Evolutionary conservation across 2,329 filamentous ascomycete genomes (phyloP), one percentile per base, ranked within the genome.

Genomic region (Colletotrichum sansevieriae): DNA sequence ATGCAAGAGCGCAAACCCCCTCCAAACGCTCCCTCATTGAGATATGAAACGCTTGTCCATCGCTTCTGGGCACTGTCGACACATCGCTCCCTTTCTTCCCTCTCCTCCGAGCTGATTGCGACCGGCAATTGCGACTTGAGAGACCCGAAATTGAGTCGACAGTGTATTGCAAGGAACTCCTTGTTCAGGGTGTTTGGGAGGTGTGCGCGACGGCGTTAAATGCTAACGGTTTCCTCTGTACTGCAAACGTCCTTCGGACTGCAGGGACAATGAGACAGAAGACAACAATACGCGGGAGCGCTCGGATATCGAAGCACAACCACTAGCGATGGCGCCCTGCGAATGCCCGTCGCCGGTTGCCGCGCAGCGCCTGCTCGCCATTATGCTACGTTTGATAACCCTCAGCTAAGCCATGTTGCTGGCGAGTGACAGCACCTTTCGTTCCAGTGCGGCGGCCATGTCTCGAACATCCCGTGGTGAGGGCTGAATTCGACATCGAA

Each of bases 1-100:
- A 20, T n/a, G 46, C 15, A 33, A 59, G 43, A 44, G 15, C 41
- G 13, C 46, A 58, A 39, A 43, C 37, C 18, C 18, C 33, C 59
- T 22, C 18, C 15, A 39, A 13, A 54, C 15, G 13, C 22, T 66
- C 25, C n/a, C 18, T 35, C 10, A 33, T 55, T 20, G 22, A 41
- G 55, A 37, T 39, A 9, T 58, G 46, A 65, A 65, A 65, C 61
- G 15, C 18, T 65, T 54, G 46, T 18, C 54, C 39, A 13, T 65
- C 65, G 20, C 33, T 25, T 65, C 54, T 35, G 29, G 35, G 39
- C 43, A 35, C 20, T 22, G 9, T 58, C 10, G 65, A 59, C 55
- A 59, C 39, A 49, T 55, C 54, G 41, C 35, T 52, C 35, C 35
- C 39, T 35, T 13, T 25, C 55, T 37, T 41, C 60, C 52, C 39